Evolutionary conservation across 768 basidiomycete genomes (phyloP), one percentile per base, ranked within the genome.

Genomic region (Boletus pseudopeckii): DNA sequence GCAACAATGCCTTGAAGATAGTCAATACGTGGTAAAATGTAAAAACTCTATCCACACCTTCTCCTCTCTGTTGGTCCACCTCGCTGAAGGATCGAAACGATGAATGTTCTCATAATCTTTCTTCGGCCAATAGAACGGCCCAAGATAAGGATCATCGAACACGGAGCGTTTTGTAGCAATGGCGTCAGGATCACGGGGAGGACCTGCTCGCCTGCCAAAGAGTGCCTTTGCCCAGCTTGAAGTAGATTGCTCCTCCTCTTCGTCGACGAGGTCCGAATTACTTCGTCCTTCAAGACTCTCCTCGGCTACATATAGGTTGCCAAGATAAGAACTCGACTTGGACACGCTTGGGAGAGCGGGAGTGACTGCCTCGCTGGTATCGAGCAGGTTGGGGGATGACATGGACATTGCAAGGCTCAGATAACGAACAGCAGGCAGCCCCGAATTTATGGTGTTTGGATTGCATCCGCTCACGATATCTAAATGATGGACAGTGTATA

Each of bases 21-120:
- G 24, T 54, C 22, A 22, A n/a, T n/a, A n/a, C n/a, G n/a, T n/a
- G n/a, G n/a, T n/a, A n/a, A n/a, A n/a, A n/a, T n/a, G n/a, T n/a
- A n/a, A n/a, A n/a, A n/a, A n/a, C n/a, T n/a, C n/a, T n/a, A n/a
- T n/a, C n/a, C n/a, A n/a, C n/a, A n/a, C n/a, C 63, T 65, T 72
- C 61, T 86, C 81, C 62, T 85, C 83, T 38, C 75, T 65, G 52
- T 74, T 73, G 4, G 83, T 84, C 84, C 85, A 87, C 17, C 84
- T 74, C 40, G 78, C 79, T 34, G 69, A 70, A 1, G 79, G 74
- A 55, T 86, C 78, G 49, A 86, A 84, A 7, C 83, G 74, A 48
- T 79, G 78, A 10, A 78, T 55, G 59, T 81, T 83, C 64, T 85
- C 82, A 40, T 81, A 82, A 2, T 76, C 69, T 1, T 71, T 53